These are phyloP conservation scores for Rhizophagus prolifer DNA, from an alignment of 192 early-diverging fungal genomes.

Conservation along the genomic window DNA sequence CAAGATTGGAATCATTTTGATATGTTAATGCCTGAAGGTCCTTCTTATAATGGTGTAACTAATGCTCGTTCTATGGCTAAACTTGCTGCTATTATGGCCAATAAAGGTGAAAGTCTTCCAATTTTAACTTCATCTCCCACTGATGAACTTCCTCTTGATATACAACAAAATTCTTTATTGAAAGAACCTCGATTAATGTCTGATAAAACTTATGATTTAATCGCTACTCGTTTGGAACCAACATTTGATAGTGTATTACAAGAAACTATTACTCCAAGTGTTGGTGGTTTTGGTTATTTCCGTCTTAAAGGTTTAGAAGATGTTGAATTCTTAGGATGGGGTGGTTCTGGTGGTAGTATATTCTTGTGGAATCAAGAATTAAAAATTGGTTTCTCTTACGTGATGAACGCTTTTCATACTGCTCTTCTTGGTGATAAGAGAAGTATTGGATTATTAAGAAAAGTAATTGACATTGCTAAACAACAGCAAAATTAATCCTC, in stretches of 20 bases:
- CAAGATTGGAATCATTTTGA: constrained; percentile 38
- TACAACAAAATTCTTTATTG: background rate
- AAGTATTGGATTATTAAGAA: constrained; percentile 49
- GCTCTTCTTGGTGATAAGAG: constrained; percentile 55
- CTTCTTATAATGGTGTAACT: constrained; percentile 53
- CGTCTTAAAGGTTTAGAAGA: constrained; percentile 27
- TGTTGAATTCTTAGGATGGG: constrained; percentile 57
- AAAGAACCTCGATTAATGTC: constrained; percentile 25
- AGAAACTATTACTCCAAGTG: constrained; percentile 31
- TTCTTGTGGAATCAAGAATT: constrained; percentile 56
- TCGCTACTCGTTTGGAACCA: constrained; percentile 27
- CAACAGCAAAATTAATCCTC: background rate
- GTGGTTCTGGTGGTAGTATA: constrained; percentile 60
- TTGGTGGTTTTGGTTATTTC: constrained; percentile 46
- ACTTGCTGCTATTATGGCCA: constrained; percentile 62
- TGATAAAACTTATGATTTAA: constrained; percentile 33
- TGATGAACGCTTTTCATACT: constrained; percentile 54
- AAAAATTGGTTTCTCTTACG: constrained; percentile 57
- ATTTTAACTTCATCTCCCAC: constrained; percentile 34
- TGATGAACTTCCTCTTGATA: constrained; percentile 25
- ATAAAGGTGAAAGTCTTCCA: constrained; percentile 45
- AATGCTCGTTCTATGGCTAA: constrained; percentile 58
- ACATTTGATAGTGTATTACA: constrained; percentile 32
- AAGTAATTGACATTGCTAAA: constrained; percentile 38
- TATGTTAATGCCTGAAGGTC: constrained; percentile 42